phyloP scores from a whole-genome alignment of 148 eudicot genomes.

The Hydrangea macrophylla region DNA sequence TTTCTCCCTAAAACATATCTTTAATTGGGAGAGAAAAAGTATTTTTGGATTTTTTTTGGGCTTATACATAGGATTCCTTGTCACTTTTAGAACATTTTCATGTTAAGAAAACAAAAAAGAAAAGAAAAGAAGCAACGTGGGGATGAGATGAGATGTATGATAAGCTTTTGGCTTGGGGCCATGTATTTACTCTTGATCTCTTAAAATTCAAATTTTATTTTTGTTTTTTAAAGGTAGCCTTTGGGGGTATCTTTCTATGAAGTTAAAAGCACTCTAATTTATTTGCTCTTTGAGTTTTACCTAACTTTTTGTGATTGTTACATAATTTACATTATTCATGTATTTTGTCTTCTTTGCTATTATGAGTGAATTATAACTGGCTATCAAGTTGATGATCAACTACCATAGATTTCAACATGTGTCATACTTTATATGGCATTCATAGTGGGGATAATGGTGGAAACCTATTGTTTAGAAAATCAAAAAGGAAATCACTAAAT shows the following conservation, averaged over 20 bases:
- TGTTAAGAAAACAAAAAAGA: slow-evolving; percentile 17
- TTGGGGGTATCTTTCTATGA: neutral
- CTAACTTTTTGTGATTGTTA: neutral
- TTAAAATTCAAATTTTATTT: neutral
- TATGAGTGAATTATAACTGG: neutral
- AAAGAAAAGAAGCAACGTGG: slow-evolving; percentile 22
- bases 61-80: slow-evolving; percentile 36
- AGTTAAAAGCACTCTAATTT: neutral
- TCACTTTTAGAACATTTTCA: slow-evolving; percentile 19
- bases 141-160: slow-evolving; percentile 16
- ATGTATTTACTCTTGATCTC: neutral
- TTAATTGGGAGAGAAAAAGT: slow-evolving; percentile 20
- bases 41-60: slow-evolving; percentile 34
- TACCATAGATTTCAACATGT: neutral
- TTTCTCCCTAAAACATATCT: slow-evolving; percentile 18
- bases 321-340: too few species aligned
- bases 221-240: neutral
- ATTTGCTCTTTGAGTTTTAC: neutral
- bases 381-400: neutral
- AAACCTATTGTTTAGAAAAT: slow-evolving; percentile 15
- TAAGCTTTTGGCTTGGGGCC: slow-evolving; percentile 8
- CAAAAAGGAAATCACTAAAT: slow-evolving; percentile 12
- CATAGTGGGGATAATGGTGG: slow-evolving; percentile 14
- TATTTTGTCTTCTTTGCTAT: neutral
- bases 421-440: neutral